Evolutionary conservation across 2,329 filamentous ascomycete genomes (phyloP).

Genomic region (Fusarium cyanostomum): DNA sequence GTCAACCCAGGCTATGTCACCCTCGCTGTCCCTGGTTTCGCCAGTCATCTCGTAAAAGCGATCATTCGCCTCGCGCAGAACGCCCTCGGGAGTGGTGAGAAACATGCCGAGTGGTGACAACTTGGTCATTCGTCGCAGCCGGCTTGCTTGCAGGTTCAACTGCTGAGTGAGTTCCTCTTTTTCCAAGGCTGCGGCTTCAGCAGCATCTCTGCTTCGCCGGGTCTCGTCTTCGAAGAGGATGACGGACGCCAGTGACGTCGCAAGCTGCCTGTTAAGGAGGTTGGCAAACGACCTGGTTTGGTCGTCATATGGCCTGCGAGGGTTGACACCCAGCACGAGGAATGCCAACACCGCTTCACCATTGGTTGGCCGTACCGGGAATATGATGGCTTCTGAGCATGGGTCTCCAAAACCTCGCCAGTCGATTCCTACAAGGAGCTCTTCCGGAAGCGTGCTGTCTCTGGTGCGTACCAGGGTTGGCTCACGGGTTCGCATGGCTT

Average conservation of each 20-base stretch:
- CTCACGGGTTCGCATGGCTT: slow-evolving; percentile 50
- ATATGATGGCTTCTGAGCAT: slow-evolving; percentile 69
- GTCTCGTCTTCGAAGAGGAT: slow-evolving; percentile 74
- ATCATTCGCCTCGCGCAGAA: slow-evolving; percentile 56
- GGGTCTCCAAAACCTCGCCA: slow-evolving; percentile 70
- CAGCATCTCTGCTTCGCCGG: slow-evolving; percentile 54
- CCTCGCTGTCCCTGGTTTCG: slow-evolving; percentile 48
- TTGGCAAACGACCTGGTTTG: slow-evolving; percentile 70
- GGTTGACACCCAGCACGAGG: slow-evolving; percentile 73
- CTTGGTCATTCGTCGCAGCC: slow-evolving; percentile 51
- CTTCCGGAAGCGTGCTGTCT: slow-evolving; percentile 63
- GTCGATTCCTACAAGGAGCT: slow-evolving; percentile 65
- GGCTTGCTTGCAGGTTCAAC: slow-evolving; percentile 48
- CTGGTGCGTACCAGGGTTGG: slow-evolving; percentile 50
- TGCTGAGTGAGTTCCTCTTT: slow-evolving; percentile 48
- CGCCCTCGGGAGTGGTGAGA: slow-evolving; percentile 51
- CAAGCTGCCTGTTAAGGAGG: slow-evolving; percentile 58
- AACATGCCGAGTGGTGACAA: slow-evolving; percentile 51
- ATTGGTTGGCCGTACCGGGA: slow-evolving; percentile 72
- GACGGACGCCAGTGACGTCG: slow-evolving; percentile 70
- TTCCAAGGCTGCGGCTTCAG: slow-evolving; percentile 48
- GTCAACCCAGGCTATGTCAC: slow-evolving; percentile 54
- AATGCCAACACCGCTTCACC: slow-evolving; percentile 72
- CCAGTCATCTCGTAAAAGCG: slow-evolving; percentile 59
- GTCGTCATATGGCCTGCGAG: slow-evolving; percentile 73